phyloP scores from a whole-genome alignment of 768 basidiomycete genomes.

The Naganishia friedmannii region DNA sequence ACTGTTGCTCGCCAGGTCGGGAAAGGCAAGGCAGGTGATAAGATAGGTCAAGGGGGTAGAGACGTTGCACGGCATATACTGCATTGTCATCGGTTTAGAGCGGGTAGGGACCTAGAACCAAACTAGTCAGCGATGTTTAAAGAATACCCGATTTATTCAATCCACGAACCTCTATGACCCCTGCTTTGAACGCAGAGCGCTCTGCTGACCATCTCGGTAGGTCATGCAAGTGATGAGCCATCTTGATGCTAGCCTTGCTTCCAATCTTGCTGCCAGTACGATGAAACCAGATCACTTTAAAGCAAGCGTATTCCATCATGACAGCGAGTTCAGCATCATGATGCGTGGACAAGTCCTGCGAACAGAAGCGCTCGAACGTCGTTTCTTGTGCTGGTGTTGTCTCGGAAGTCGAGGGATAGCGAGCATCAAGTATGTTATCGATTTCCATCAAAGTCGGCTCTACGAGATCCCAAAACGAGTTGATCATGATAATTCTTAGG shows the following conservation, averaged over 20 bases:
- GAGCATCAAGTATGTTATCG: constrained; percentile 3
- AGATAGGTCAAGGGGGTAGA: constrained; percentile 21
- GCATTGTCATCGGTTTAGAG: not conserved
- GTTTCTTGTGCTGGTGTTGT: not conserved
- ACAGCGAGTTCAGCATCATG: constrained; percentile 18
- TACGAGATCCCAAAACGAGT: constrained; percentile 29
- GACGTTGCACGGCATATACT: constrained; percentile 17
- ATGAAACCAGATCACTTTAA: constrained; percentile 20
- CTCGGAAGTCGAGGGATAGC: not conserved
- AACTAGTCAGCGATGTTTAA: not conserved
- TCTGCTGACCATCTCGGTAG: not conserved
- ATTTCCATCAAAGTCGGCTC: constrained; percentile 4
- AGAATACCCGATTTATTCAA: not conserved
- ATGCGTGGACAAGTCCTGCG: not conserved
- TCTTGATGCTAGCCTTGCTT: constrained; percentile 22
- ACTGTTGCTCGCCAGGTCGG: constrained; percentile 25
- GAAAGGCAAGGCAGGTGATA: constrained; percentile 22
- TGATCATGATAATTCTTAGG: constrained; percentile 27
- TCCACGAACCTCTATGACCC: not conserved
- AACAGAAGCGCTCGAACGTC: not conserved
- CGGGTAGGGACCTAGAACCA: not conserved
- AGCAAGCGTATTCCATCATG: constrained; percentile 18
- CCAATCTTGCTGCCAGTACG: constrained; percentile 5
- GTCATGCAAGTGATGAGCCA: constrained; percentile 17
- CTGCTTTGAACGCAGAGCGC: not conserved